phyloP scores from a whole-genome alignment of 2,329 filamentous ascomycete species.

The Fusarium chuoi region DNA sequence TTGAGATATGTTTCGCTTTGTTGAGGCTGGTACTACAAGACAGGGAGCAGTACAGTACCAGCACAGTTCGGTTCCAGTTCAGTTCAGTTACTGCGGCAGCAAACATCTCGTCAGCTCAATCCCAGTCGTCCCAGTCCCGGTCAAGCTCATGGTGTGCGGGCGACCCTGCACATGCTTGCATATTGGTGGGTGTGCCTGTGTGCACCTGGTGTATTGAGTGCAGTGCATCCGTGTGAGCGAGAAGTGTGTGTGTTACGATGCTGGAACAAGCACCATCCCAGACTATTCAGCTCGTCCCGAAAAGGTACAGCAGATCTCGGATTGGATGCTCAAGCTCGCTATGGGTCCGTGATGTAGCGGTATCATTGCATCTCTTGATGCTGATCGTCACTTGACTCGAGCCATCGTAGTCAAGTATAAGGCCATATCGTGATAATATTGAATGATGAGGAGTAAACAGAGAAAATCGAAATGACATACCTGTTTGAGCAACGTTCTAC shows the following conservation, averaged over 20 bases:
- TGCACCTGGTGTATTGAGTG: neutral
- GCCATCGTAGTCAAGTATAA: neutral
- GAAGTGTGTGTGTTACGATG: neutral
- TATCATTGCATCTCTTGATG: neutral
- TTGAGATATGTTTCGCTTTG: neutral
- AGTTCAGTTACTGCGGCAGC: neutral
- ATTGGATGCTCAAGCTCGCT: constrained; percentile 3
- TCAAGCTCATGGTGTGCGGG: constrained; percentile 5
- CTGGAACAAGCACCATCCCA: constrained; percentile 5
- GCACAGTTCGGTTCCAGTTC: neutral
- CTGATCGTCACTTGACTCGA: neutral
- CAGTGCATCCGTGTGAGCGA: neutral
- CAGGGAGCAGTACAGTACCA: neutral
- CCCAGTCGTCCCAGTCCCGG: constrained; percentile 1
- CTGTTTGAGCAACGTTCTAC: constrained; percentile 29
- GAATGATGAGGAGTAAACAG: neutral
- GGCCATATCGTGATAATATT: neutral
- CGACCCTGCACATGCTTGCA: constrained; percentile 10
- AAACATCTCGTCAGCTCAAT: constrained; percentile 20
- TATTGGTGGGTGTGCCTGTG: neutral
- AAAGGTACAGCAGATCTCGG: constrained; percentile 15
- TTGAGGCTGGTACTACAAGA: neutral
- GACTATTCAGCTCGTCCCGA: constrained; percentile 9
- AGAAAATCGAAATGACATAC: constrained; percentile 9
- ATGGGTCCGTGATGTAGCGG: neutral